Base-by-base conservation (phyloP, 1,284 basidiomycete species). In the Melanopsichium pennsylvanicum region DNA sequence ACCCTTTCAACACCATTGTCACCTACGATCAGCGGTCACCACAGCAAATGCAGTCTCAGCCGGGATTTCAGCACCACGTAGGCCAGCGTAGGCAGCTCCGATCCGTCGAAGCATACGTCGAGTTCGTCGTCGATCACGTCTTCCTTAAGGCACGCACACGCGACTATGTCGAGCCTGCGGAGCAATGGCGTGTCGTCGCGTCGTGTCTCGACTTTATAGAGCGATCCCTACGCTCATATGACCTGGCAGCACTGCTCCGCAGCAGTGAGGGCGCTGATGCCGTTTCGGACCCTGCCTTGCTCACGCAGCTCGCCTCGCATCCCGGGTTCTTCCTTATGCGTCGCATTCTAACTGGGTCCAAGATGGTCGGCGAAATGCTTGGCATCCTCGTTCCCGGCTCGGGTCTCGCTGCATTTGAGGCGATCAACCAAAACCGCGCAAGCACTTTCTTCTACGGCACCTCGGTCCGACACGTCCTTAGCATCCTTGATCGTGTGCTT, bases 261-360 rank as follows among this genome's bases (percentile, higher is more conserved):
- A 47, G 23, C 35, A 57, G 44, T 35, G 54, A 77, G 7, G 50
- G 63, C 16, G 39, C 66, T 22, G 62, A 68, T 11, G 62, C 60
- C 10, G 61, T 63, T 5, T 47, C 64, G 4, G 75, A 76, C 15
- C 72, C 83, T 1, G 75, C 77, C 1, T 75, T 46, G 39, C 51
- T 81, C 26, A 68, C 61, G 4, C 72, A 67, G 26, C 71, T 89
- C 2, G 67, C 58, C 21, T 61, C 56, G 44, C 92, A 97, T 80
- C 93, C 95, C 0, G 95, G 93, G 2, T 94, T 92, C 80, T 88
- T 92, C 45, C 83, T 97, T 46, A 87, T 95, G 82, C 87, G 89
- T 40, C 87, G 92, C 1, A 78, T 97, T 8, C 84, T 97, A 38
- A 89, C 88, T 16, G 87, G 87, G 41, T 86, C 88, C 0, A 84